Percentiles rank a stretch among this genome's conserved stretches.
Conservation (phyloP, 169 alveolate genomes). For the Eimeria necatrix region DNA sequence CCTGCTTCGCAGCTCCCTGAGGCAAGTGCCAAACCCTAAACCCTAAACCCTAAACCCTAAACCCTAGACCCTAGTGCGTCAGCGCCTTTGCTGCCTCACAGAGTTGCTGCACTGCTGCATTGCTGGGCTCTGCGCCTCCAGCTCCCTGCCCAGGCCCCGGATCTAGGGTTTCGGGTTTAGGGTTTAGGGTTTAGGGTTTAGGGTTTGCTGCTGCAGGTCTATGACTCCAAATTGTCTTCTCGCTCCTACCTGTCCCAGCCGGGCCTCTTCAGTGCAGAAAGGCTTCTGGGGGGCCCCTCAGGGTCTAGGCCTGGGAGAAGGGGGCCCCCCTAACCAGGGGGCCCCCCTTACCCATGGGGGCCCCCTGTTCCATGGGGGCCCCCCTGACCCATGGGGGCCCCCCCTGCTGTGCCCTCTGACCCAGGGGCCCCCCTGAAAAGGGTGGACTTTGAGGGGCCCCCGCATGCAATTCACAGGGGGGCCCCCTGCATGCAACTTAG, state of each 20-base stretch:
- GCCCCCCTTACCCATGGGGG: background rate
- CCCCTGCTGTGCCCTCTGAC: background rate
- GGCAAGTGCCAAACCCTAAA: background rate
- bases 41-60: no score
- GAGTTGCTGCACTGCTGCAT: no score
- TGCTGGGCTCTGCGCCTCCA: background rate
- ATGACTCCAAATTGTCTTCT: background rate
- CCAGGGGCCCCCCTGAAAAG: background rate
- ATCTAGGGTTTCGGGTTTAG: background rate
- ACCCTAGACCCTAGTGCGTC: no score
- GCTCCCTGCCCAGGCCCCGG: background rate
- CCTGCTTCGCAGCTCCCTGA: conserved; percentile 19
- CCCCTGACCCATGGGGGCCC: background rate
- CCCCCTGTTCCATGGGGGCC: background rate
- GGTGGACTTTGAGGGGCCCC: background rate
- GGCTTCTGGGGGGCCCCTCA: background rate
- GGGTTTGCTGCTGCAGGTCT: background rate
- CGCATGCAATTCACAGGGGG: no score
- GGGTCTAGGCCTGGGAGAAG: background rate
- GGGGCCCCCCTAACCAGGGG: background rate
- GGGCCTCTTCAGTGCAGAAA: background rate
- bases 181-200: background rate
- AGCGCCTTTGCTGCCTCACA: no score
- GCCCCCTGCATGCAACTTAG: no score
- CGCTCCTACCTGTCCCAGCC: background rate